Evolutionary conservation across 139 green algal species (phyloP), one percentile per base, ranked within the genome.

Genomic region (Chlorella sp.): DNA sequence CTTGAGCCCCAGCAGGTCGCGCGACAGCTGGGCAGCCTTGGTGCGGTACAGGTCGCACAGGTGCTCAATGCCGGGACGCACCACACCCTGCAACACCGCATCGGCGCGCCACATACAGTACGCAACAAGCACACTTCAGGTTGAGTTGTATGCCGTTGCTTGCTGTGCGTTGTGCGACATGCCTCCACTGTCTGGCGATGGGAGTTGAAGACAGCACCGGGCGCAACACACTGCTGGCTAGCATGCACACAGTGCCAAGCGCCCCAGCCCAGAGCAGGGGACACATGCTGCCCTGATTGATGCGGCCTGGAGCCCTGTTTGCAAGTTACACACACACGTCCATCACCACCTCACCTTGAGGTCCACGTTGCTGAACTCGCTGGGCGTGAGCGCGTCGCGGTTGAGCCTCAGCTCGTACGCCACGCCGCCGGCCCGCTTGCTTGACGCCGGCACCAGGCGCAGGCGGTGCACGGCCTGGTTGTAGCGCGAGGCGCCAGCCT

Each of bases 341-440:
- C n/a, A n/a, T n/a, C n/a, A n/a, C n/a, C n/a, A n/a, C n/a, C 65
- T 6, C 71, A 88, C 88, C 82, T 95, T 94, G 29, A 97, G 75
- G 81, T 97, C 91, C 17, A 90, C 73, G 55, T 80, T 84, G 31
- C 93, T 50, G 65, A 97, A 83, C 24, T 90, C 88, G 2, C 69
- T 60, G 17, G 76, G 74, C 2, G 71, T 67, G 23, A 51, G 32
- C 22, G 83, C 87, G 2, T 71, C 67, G 0, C 86, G 67, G 67
- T 93, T 83, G 35, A 97, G 62, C 5, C 51, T 31, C 36, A 95
- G 74, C 73, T 94, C 88, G 75, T 87, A 97, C n/a, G 82, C 79
- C 24, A 89, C 67, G 2, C 92, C 92, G 34, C 79, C 83, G 0
- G 93, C 93, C 29, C 90, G 84, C 82, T 97, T 97, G 67, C 90